Conservation (phyloP, 345 rosid genomes). For the Eucalyptus sideroxylon region DNA sequence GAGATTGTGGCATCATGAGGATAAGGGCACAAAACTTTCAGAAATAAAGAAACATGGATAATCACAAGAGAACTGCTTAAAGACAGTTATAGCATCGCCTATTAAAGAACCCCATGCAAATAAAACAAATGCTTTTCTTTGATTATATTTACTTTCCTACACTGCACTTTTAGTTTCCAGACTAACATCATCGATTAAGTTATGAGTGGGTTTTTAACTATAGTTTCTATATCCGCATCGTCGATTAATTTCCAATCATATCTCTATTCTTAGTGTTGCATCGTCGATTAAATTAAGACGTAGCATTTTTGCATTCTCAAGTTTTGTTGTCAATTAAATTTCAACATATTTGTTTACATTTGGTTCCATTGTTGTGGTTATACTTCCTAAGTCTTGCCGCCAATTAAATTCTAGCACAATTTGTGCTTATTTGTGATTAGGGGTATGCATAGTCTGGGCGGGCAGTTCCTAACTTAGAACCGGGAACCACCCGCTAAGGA, state of each 20-base stretch:
- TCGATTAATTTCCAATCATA: too few relatives aligned
- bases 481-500: too few relatives aligned
- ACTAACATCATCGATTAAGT: fast-evolving
- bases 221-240: fast-evolving
- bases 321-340: not conserved
- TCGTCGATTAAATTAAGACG: fast-evolving
- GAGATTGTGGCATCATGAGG: not conserved
- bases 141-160: too few relatives aligned
- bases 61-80: not conserved
- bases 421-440: too few relatives aligned
- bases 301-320: not conserved
- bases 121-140: too few relatives aligned
- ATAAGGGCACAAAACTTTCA: too few relatives aligned
- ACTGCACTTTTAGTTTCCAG: not conserved
- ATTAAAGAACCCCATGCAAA: too few relatives aligned
- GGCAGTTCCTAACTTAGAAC: too few relatives aligned
- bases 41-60: too few relatives aligned
- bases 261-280: not conserved
- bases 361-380: not conserved
- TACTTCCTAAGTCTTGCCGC: too few relatives aligned
- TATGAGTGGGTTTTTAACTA: fast-evolving
- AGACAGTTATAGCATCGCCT: not conserved
- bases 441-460: too few relatives aligned
- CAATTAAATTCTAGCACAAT: not conserved
- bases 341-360: too few relatives aligned